Evolutionary conservation across 2,329 filamentous ascomycete genomes (phyloP).

Genomic region (Beauveria scarabaeidicola): DNA sequence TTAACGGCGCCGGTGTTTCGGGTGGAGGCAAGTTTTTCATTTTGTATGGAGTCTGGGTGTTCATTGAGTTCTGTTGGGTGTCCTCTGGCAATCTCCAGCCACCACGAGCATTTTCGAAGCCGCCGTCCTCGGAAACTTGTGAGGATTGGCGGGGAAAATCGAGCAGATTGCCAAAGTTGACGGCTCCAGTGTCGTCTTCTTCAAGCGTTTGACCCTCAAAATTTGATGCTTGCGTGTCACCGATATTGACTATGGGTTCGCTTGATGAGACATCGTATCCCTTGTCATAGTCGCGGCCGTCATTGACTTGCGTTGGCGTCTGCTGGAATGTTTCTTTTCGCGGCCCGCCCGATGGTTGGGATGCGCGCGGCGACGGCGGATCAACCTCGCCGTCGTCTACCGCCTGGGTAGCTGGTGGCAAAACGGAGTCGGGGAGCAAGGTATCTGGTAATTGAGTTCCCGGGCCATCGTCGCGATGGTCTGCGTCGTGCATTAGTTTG

Average conservation of each 20-base stretch:
- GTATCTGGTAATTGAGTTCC: slow-evolving; percentile 12
- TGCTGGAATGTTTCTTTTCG: slow-evolving; percentile 38
- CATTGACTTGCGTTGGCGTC: slow-evolving; percentile 49
- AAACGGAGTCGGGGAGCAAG: slow-evolving; percentile 3
- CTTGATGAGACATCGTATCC: slow-evolving; percentile 24
- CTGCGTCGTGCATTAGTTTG: not conserved
- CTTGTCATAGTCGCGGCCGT: slow-evolving; percentile 47
- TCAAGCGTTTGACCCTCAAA: slow-evolving; percentile 30
- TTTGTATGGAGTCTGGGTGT: slow-evolving; percentile 24
- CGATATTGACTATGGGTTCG: slow-evolving; percentile 18
- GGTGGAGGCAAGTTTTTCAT: slow-evolving; percentile 22
- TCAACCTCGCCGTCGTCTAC: not conserved
- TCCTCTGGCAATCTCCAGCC: slow-evolving; percentile 30
- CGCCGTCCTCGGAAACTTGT: slow-evolving; percentile 34
- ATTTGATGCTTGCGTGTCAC: slow-evolving; percentile 19
- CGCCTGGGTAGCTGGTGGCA: not conserved
- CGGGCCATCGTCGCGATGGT: not conserved
- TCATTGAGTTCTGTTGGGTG: slow-evolving; percentile 24
- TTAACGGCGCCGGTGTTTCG: slow-evolving; percentile 41
- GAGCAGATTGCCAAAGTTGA: slow-evolving; percentile 34
- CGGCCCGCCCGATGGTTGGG: slow-evolving; percentile 3
- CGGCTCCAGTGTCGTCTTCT: slow-evolving; percentile 42
- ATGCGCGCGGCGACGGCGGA: not conserved
- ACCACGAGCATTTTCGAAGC: slow-evolving; percentile 29
- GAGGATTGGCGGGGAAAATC: slow-evolving; percentile 30